phyloP scores from a whole-genome alignment of 2,329 filamentous ascomycete species.

The Colletotrichum sp. region DNA sequence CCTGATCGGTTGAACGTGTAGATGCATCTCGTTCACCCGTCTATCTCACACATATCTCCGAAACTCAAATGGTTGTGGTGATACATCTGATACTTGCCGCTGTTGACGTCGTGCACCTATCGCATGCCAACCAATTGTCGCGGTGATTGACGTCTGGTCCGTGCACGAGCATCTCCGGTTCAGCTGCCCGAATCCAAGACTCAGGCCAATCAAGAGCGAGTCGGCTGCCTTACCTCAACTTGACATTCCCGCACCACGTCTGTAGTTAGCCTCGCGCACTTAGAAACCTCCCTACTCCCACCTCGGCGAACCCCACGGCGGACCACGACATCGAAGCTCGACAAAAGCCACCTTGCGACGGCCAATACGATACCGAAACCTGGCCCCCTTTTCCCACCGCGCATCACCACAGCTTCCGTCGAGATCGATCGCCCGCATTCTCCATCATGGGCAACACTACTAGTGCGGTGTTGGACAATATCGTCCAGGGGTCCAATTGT shows the following conservation, averaged over 20 bases:
- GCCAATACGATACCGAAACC: background rate
- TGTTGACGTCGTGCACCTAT: constrained; percentile 6
- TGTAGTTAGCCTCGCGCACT: constrained; percentile 1
- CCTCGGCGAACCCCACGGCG: constrained; percentile 9
- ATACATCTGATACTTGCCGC: constrained; percentile 10
- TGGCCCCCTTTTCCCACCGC: background rate
- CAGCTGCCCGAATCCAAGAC: constrained; percentile 8
- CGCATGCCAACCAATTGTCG: background rate
- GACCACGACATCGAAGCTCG: constrained; percentile 5
- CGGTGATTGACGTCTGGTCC: constrained; percentile 5
- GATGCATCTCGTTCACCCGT: background rate
- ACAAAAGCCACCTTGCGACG: constrained; percentile 4
- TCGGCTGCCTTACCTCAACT: constrained; percentile 5
- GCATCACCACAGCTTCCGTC: background rate
- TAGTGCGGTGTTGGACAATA: constrained; percentile 86
- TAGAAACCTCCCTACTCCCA: constrained; percentile 1
- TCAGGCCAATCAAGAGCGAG: constrained; percentile 2
- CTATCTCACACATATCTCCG: background rate
- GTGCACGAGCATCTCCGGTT: background rate
- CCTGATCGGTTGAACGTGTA: background rate
- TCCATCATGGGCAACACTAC: constrained; percentile 70
- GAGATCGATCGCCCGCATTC: background rate
- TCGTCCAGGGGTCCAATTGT: constrained; percentile 98
- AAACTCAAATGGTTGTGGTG: constrained; percentile 9
- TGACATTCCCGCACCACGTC: background rate